Percentiles rank a stretch among this genome's conserved stretches.
Conservation (phyloP, 1,284 basidiomycete genomes). For the Kwoniella shivajii region DNA sequence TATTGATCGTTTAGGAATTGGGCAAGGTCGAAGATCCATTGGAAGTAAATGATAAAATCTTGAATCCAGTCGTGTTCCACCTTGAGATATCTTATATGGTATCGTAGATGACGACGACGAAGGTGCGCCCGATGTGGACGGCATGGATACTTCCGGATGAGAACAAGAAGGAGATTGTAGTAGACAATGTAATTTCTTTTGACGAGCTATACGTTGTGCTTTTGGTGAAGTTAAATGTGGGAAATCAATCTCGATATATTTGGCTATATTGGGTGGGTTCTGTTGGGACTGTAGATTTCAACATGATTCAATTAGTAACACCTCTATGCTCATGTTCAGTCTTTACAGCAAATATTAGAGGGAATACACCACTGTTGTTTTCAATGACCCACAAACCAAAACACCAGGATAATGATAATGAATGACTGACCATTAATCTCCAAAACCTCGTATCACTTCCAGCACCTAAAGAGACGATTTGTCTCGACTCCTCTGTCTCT, state of each 20-base stretch:
- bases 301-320: neutral
- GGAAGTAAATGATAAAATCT: slow-evolving; percentile 73
- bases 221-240: slow-evolving; percentile 79
- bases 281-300: slow-evolving; percentile 10
- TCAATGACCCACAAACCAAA: too few species aligned
- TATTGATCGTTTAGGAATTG: slow-evolving; percentile 19
- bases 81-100: slow-evolving; percentile 55
- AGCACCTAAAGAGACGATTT: slow-evolving; percentile 86
- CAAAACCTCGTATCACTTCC: slow-evolving; percentile 94
- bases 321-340: neutral
- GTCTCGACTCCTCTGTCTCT: slow-evolving; percentile 57
- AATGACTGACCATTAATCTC: slow-evolving; percentile 73
- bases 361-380: too few species aligned
- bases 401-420: neutral
- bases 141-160: neutral
- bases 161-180: slow-evolving; percentile 8
- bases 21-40: slow-evolving; percentile 66
- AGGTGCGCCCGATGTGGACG: neutral
- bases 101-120: slow-evolving; percentile 4
- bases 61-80: slow-evolving; percentile 69
- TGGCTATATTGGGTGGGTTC: slow-evolving; percentile 20
- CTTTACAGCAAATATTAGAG: too few species aligned
- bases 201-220: slow-evolving; percentile 75
- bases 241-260: slow-evolving; percentile 90
- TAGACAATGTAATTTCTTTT: slow-evolving; percentile 60